phyloP scores from a whole-genome alignment of 225 moss, liverwort and hornwort genomes.

The Polytrichum formosum region DNA sequence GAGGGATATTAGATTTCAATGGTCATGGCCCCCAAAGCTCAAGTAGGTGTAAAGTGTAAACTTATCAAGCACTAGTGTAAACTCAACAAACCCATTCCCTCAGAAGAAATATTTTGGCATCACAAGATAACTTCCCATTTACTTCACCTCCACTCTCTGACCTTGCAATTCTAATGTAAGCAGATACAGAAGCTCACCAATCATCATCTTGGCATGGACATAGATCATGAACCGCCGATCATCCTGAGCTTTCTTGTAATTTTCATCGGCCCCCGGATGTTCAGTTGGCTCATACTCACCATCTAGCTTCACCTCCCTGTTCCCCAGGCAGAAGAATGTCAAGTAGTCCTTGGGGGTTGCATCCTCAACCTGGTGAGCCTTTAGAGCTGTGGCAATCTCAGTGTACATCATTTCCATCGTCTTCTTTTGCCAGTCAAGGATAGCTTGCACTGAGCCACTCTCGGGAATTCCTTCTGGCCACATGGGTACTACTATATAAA shows the following conservation, averaged over 20 bases:
- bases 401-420: slow-evolving; percentile 94
- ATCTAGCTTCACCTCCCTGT: slow-evolving; percentile 46
- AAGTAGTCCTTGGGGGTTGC: slow-evolving; percentile 72
- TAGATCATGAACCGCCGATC: slow-evolving; percentile 71
- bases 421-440: slow-evolving; percentile 62
- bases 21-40: too few species aligned
- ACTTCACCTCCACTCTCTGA: not conserved
- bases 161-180: not conserved
- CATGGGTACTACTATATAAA: slow-evolving; percentile 80
- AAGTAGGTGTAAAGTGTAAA: too few species aligned
- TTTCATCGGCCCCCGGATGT: slow-evolving; percentile 30
- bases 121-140: too few species aligned
- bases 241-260: slow-evolving; percentile 60
- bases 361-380: slow-evolving; percentile 30
- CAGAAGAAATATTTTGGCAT: too few species aligned
- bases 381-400: slow-evolving; percentile 55
- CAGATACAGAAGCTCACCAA: slow-evolving; percentile 31
- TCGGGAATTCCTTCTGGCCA: slow-evolving; percentile 92
- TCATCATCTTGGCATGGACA: slow-evolving; percentile 80
- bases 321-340: slow-evolving; percentile 81
- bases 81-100: too few species aligned
- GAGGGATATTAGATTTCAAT: too few species aligned
- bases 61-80: too few species aligned
- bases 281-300: slow-evolving; percentile 54
- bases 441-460: slow-evolving; percentile 81